These are phyloP conservation scores for Proteromonas lacertae DNA, from an alignment of 352 stramenopile species.

Conservation along the genomic window DNA sequence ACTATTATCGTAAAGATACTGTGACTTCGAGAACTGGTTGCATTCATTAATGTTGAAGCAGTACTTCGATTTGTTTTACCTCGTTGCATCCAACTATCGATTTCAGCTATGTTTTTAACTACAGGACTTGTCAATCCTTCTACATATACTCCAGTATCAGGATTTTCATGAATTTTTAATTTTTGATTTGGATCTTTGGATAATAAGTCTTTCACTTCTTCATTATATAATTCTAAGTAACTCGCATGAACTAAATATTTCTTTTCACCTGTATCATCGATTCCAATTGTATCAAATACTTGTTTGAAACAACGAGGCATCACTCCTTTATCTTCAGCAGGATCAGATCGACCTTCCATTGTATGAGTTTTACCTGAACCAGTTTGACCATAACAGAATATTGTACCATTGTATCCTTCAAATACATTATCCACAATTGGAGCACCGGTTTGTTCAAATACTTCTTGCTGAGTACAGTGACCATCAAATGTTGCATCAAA, in stretches of 20 bases:
- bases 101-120: constrained; percentile 42
- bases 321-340: constrained; percentile 45
- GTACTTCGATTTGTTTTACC: constrained; percentile 72
- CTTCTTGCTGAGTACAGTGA: too few relatives aligned
- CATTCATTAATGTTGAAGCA: constrained; percentile 76
- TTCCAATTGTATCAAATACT: constrained; percentile 62
- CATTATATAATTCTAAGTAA: constrained; percentile 90
- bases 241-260: constrained; percentile 71
- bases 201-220: constrained; percentile 75
- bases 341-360: constrained; percentile 36
- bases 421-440: too few relatives aligned
- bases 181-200: constrained; percentile 33
- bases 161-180: constrained; percentile 63
- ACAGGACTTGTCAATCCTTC: constrained; percentile 47
- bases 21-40: constrained; percentile 65
- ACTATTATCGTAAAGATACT: constrained; percentile 82
- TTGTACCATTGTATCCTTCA: too few relatives aligned
- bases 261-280: constrained; percentile 37
- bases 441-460: too few relatives aligned
- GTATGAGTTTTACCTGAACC: too few relatives aligned
- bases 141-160: constrained; percentile 70
- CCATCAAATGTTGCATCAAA: too few relatives aligned
- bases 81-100: constrained; percentile 49
- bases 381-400: too few relatives aligned
- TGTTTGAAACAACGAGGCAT: constrained; percentile 70